Evolutionary conservation across 441 rosid species (phyloP), one percentile per base, ranked within the genome.

Genomic region (Pelargonium myrrhifolium): DNA sequence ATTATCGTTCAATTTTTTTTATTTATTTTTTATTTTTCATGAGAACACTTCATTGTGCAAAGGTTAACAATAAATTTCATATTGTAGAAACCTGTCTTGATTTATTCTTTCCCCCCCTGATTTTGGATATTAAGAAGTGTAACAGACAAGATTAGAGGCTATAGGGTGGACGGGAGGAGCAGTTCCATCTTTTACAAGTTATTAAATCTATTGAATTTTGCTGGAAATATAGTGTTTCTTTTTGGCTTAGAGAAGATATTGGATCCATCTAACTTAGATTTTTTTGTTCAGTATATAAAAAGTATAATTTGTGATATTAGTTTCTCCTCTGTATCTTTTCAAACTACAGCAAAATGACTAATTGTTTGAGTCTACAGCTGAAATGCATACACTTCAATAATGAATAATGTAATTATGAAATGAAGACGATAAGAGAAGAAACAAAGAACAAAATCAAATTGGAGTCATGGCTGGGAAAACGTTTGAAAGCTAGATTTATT

Each of bases 21-120:
- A 1, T 15, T 51, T 51, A 24, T 53, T 53, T 17, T 53, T 17
- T 14, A 17, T 18, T 17, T 53, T 10, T 7, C 9, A 64, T 9
- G 53, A 9, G 24, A 37, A 15, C 67, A 64, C 17, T 53, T 31
- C 39, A 53, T 53, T 18, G 60, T 53, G 60, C 56, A 49, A 49
- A 49, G n/a, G 4, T 14, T n/a, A 49, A 18, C 20, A 10, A 2
- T 6, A 42, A 42, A 42, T 7, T 42, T 2, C 3, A 2, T 2
- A 6, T 6, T 31, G 39, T 2, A 31, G 6, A 31, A 31, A 31
- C 39, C 39, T 31, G 39, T 31, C 39, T 6, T 31, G 2, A 2
- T 31, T 31, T 31, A 6, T 31, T 31, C 39, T 31, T 31, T n/a
- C n/a, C n/a, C n/a, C n/a, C n/a, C n/a, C n/a, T n/a, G n/a, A n/a